A percentile compares a stretch with the other conserved stretches of the same genome.
These are phyloP conservation scores for Nakaseomyces uthaithaninus DNA, from an alignment of 1,139 yeast genomes.

Conservation along the genomic window DNA sequence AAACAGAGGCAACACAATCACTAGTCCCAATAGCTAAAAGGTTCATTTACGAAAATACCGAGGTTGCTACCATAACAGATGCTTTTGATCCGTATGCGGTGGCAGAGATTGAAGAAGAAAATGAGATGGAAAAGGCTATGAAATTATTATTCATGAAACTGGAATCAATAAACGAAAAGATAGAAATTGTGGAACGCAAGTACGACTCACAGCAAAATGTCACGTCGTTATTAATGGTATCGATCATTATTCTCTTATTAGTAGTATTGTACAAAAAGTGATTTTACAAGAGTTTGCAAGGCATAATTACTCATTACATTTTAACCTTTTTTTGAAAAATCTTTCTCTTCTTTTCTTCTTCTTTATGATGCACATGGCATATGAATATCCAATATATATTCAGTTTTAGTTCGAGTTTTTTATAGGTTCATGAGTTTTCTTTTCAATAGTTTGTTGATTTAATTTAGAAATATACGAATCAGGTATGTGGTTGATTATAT, in stretches of 20 bases:
- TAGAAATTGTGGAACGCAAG: background rate
- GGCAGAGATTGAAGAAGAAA: constrained; percentile 6
- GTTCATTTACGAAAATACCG: constrained; percentile 7
- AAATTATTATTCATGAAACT: constrained; percentile 1
- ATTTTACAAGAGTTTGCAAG: too few relatives aligned
- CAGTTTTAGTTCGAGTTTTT: too few relatives aligned
- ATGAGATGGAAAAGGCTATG: background rate
- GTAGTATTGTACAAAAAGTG: background rate
- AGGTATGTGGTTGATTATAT: too few relatives aligned
- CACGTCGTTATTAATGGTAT: background rate
- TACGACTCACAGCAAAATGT: background rate
- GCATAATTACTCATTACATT: too few relatives aligned
- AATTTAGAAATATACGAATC: too few relatives aligned
- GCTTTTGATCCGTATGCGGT: constrained; percentile 4
- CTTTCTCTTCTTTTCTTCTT: too few relatives aligned
- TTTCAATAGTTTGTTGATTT: too few relatives aligned
- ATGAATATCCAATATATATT: too few relatives aligned
- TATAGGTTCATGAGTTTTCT: too few relatives aligned
- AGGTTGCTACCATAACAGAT: constrained; percentile 6
- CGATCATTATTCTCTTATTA: background rate
- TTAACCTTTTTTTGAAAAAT: too few relatives aligned
- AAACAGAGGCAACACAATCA: constrained; percentile 46
- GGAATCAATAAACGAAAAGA: background rate
- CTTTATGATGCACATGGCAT: too few relatives aligned
- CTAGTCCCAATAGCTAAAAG: constrained; percentile 4